phyloP scores from a whole-genome alignment of 176 grass and related monocot genomes.

The Rhynchospora pubera region DNA sequence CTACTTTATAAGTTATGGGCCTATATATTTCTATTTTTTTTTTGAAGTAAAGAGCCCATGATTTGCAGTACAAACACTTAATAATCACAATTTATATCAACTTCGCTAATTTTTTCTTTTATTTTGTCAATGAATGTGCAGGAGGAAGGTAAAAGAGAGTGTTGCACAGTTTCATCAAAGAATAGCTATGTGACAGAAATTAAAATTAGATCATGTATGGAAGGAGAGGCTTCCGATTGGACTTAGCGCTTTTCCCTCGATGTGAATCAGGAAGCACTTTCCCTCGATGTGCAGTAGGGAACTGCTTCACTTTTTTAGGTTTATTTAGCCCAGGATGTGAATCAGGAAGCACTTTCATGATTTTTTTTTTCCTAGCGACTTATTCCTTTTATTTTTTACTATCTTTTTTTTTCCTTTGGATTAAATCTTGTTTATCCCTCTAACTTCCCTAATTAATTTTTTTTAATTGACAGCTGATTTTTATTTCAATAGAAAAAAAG shows the following conservation, averaged over 20 bases:
- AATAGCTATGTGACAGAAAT: constrained; percentile 6
- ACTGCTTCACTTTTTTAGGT: not conserved
- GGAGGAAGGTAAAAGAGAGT: not conserved
- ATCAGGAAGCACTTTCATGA: no score
- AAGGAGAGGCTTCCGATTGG: not conserved
- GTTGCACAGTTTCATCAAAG: not conserved
- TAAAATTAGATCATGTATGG: not conserved
- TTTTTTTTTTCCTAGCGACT: no score
- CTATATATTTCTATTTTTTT: no score
- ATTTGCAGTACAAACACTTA: no score
- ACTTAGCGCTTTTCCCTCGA: not conserved
- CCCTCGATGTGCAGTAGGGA: not conserved
- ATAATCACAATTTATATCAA: not conserved
- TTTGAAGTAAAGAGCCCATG: no score
- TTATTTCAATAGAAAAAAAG: not conserved
- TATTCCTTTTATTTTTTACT: not conserved
- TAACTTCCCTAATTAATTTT: not conserved
- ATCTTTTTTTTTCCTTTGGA: not conserved
- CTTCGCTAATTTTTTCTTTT: not conserved
- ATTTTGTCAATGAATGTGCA: not conserved
- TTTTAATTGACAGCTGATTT: not conserved
- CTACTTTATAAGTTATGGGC: no score
- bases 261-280: no score
- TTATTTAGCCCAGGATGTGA: no score
- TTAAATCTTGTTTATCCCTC: not conserved